Percentiles rank a stretch among this genome's conserved stretches.
These are phyloP conservation scores for Leccinum sublutescens DNA, from an alignment of 768 basidiomycete species.

Conservation along the genomic window DNA sequence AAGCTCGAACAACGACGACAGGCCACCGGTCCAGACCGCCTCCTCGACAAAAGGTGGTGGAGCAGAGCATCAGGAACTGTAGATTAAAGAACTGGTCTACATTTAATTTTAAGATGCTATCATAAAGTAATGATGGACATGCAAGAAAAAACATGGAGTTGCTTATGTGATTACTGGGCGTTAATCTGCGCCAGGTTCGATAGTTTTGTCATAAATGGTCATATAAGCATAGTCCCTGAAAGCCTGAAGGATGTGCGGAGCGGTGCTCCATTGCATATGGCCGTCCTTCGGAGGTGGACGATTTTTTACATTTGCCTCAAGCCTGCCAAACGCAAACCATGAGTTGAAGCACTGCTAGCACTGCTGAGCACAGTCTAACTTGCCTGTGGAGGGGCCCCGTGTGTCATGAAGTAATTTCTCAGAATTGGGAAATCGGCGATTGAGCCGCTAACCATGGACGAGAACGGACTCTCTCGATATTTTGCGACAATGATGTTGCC, in stretches of 20 bases:
- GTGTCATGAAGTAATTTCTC: constrained; percentile 74
- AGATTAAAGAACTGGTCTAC: constrained; percentile 22
- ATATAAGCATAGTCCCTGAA: constrained; percentile 25
- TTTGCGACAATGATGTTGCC: constrained; percentile 80
- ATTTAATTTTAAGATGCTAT: constrained; percentile 14
- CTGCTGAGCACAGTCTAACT: constrained; percentile 30
- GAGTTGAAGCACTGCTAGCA: constrained; percentile 16
- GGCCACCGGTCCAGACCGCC: constrained; percentile 27
- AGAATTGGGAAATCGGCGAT: constrained; percentile 84
- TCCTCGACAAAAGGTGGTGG: constrained; percentile 7
- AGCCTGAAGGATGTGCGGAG: neutral
- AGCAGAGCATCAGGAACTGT: constrained; percentile 29
- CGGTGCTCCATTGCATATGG: neutral
- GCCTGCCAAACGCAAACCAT: constrained; percentile 26
- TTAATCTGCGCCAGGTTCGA: constrained; percentile 6
- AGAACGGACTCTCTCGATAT: constrained; percentile 47
- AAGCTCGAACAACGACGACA: constrained; percentile 26
- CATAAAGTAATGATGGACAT: constrained; percentile 23
- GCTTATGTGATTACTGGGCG: constrained; percentile 10
- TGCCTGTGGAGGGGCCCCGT: constrained; percentile 48
- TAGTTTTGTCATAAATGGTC: constrained; percentile 27
- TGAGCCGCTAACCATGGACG: constrained; percentile 64
- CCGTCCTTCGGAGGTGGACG: neutral
- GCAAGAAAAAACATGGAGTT: constrained; percentile 23
- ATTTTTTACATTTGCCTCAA: constrained; percentile 23